These are phyloP conservation scores for Hypoxylon sp. DNA, from an alignment of 2,329 filamentous ascomycete species.

Conservation along the genomic window DNA sequence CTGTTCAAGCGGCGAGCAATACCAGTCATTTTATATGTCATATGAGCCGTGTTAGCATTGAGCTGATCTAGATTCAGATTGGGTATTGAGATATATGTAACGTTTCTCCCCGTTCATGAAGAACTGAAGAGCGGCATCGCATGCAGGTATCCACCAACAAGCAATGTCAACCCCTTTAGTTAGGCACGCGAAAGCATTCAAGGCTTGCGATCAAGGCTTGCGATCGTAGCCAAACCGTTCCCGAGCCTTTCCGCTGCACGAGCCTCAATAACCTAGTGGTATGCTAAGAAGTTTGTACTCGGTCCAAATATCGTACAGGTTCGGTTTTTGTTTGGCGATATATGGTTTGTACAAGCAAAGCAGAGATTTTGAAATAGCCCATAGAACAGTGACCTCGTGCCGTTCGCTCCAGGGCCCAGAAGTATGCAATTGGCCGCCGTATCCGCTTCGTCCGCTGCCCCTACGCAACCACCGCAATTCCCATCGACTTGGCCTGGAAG, in stretches of 20 bases:
- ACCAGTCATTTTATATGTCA: slow-evolving; percentile 5
- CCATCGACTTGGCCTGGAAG: slow-evolving; percentile 79
- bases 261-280: slow-evolving; percentile 9
- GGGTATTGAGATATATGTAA: not conserved
- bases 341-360: slow-evolving; percentile 31
- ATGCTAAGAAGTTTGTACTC: slow-evolving; percentile 5
- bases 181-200: slow-evolving; percentile 16
- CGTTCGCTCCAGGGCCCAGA: slow-evolving; percentile 20
- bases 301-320: slow-evolving; percentile 26
- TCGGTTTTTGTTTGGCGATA: slow-evolving; percentile 24
- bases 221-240: slow-evolving; percentile 9
- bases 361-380: slow-evolving; percentile 13
- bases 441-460: slow-evolving; percentile 5
- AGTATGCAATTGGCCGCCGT: slow-evolving; percentile 8
- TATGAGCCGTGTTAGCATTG: slow-evolving; percentile 1
- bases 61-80: not conserved
- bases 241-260: slow-evolving; percentile 14
- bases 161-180: slow-evolving; percentile 3
- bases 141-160: slow-evolving; percentile 15
- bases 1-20: slow-evolving; percentile 8
- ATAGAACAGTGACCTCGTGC: slow-evolving; percentile 22
- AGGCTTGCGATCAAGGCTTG: slow-evolving; percentile 15
- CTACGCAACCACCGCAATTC: slow-evolving; percentile 76
- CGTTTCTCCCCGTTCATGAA: not conserved
- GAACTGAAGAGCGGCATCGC: slow-evolving; percentile 9